Conservation (phyloP, 2,329 filamentous ascomycete genomes). For the Penicillium vulpinum region DNA sequence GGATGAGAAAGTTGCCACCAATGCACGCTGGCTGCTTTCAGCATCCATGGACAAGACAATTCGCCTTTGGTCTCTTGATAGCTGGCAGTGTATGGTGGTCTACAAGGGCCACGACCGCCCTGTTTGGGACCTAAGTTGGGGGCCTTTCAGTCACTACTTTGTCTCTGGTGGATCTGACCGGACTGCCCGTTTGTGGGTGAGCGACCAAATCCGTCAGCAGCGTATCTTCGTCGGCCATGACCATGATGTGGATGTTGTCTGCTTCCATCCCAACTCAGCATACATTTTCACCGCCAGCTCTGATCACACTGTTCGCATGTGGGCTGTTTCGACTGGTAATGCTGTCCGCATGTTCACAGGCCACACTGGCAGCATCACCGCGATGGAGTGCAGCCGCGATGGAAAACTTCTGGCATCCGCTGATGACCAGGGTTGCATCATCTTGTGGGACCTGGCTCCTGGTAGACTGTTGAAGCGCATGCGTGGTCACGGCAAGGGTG, state of each 20-base stretch:
- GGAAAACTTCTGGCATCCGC: constrained; percentile 90
- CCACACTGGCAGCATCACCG: constrained; percentile 82
- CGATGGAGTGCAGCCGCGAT: constrained; percentile 80
- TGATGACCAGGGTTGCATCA: constrained; percentile 83
- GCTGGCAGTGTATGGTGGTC: constrained; percentile 87
- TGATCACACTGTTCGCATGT: constrained; percentile 96
- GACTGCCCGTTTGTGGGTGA: constrained; percentile 86
- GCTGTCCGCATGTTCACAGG: constrained; percentile 91
- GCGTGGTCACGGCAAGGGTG: constrained; percentile 88
- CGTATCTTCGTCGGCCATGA: constrained; percentile 91
- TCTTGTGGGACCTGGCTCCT: constrained; percentile 90
- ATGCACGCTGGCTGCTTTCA: constrained; percentile 77
- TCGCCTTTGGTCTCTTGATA: constrained; percentile 88
- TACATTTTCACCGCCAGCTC: constrained; percentile 93
- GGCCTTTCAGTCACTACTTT: constrained; percentile 95
- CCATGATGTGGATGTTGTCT: constrained; percentile 83
- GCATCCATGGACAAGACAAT: constrained; percentile 84
- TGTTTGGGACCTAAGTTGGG: constrained; percentile 84
- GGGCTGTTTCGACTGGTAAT: constrained; percentile 83
- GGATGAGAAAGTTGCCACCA: constrained; percentile 50
- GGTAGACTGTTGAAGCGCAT: constrained; percentile 87
- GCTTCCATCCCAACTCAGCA: constrained; percentile 91
- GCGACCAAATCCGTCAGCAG: constrained; percentile 85
- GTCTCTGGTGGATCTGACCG: constrained; percentile 83
- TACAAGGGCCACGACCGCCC: constrained; percentile 93